These are phyloP conservation scores for Sporothrix schenckii DNA, from an alignment of 2,329 filamentous ascomycete species.

Conservation along the genomic window DNA sequence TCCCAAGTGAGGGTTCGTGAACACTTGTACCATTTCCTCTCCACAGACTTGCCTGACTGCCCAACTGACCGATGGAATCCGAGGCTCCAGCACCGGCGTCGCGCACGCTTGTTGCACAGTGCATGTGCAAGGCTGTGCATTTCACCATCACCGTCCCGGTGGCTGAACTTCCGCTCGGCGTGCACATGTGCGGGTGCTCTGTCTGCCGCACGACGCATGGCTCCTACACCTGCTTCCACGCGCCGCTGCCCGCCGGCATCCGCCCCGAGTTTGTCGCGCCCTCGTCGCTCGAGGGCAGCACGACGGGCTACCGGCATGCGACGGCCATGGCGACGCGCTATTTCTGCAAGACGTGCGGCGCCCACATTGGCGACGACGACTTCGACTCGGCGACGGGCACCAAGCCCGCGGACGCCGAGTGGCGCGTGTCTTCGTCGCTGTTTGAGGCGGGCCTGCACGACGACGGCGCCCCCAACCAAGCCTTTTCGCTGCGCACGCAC, in stretches of 20 bases:
- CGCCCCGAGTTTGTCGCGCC: slow-evolving; percentile 7
- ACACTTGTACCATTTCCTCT: neutral
- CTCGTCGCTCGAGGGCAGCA: neutral
- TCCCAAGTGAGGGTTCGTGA: too few relatives aligned
- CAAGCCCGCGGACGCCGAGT: neutral
- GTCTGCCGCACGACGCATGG: slow-evolving; percentile 22
- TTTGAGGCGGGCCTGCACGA: neutral
- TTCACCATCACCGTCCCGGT: slow-evolving; percentile 17
- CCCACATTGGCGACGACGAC: slow-evolving; percentile 24
- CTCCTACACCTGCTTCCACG: slow-evolving; percentile 19
- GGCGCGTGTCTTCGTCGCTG: slow-evolving; percentile 15
- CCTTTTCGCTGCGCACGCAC: neutral
- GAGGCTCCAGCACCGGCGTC: neutral
- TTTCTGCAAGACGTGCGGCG: slow-evolving; percentile 25
- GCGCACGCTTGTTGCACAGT: slow-evolving; percentile 9
- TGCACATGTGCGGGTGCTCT: slow-evolving; percentile 25
- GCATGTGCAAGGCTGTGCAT: slow-evolving; percentile 13
- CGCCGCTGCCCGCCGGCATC: slow-evolving; percentile 11
- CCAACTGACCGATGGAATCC: slow-evolving; percentile 3
- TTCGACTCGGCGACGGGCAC: neutral
- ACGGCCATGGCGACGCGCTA: slow-evolving; percentile 3
- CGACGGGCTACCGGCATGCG: slow-evolving; percentile 16
- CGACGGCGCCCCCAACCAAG: neutral
- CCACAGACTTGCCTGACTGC: neutral
- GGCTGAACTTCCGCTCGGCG: neutral